phyloP scores from a whole-genome alignment of 352 stramenopile species.

The Globisporangium polare region DNA sequence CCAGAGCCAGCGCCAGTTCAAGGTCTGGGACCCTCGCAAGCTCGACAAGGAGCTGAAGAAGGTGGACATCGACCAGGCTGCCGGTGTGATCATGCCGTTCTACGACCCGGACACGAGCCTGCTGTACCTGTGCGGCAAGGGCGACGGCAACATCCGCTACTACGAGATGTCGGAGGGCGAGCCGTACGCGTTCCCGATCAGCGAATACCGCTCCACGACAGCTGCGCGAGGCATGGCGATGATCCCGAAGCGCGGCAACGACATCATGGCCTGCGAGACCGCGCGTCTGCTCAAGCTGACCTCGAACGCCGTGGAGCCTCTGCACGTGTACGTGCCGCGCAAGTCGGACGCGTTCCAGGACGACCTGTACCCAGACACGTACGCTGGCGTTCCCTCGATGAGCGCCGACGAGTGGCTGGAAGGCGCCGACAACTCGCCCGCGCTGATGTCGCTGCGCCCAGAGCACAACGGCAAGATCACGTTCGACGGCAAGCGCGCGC shows the following conservation, averaged over 20 bases:
- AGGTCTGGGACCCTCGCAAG: constrained; percentile 87
- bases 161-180: constrained; percentile 97
- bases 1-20: constrained; percentile 93
- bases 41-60: constrained; percentile 91
- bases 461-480: constrained; percentile 83
- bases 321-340: constrained; percentile 96
- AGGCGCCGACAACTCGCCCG: constrained; percentile 92
- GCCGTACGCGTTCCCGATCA: constrained; percentile 91
- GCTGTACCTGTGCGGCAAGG: constrained; percentile 97
- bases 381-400: constrained; percentile 93
- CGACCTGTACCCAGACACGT: constrained; percentile 98
- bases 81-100: constrained; percentile 99
- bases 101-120: constrained; percentile 98
- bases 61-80: constrained; percentile 97
- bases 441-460: constrained; percentile 93
- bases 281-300: constrained; percentile 94
- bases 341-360: constrained; percentile 99
- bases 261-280: constrained; percentile 99
- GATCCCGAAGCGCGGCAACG: constrained; percentile 97
- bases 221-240: constrained; percentile 96
- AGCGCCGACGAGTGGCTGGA: constrained; percentile 94
- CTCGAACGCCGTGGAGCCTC: constrained; percentile 95
- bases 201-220: constrained; percentile 95
- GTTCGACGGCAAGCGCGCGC: constrained; percentile 76
- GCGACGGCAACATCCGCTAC: constrained; percentile 99